Evolutionary conservation across 495 filamentous ascomycete species (phyloP), one percentile per base, ranked within the genome.

Genomic region (Tuber umbilicatum): DNA sequence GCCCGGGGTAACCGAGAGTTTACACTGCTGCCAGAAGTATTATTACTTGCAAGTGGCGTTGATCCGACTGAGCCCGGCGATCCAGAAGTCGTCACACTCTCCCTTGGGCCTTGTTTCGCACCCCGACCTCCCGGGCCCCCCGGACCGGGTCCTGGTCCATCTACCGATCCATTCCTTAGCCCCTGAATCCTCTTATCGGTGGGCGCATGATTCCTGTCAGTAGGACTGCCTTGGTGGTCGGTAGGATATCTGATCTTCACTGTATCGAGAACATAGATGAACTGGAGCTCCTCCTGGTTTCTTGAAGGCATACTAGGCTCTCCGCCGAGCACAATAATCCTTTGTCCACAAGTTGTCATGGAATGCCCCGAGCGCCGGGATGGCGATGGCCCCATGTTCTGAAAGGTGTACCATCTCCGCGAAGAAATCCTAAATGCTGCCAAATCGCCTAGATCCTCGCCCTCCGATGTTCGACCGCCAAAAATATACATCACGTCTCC

Each of bases 401-500:
- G 96, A 85, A 99, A 99, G 17, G 94, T 98, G 82, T 97, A 99
- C 96, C 96, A 99, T 50, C 96, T 90, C 73, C 91, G 89, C 9
- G 92, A 91, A 2, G 90, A 89, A 76, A 99, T 98, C 37, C 94
- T 89, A 84, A 99, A 99, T 2, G 96, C 95, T 1, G 96, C 94
- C 69, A 99, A 84, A 83, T 99, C 96, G 35, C 95, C 96, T 31
- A 98, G 85, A 81, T 98, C 96, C 40, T 89, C 87, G 0, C 96
- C 96, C 70, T 97, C 93, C 80, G 97, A 92, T 6, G 92, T 97
- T 68, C 96, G 90, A n/a, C 96, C 96, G 76, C 96, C 96, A 82
- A 99, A 99, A 73, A 98, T 91, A 84, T 99, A 99, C 96, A 99
- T 99, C 71, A 97, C 94, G 80, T 98, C 96, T 80, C 92, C 91